Base-by-base conservation (phyloP, 768 basidiomycete species). In the Tylopilus balloui region DNA sequence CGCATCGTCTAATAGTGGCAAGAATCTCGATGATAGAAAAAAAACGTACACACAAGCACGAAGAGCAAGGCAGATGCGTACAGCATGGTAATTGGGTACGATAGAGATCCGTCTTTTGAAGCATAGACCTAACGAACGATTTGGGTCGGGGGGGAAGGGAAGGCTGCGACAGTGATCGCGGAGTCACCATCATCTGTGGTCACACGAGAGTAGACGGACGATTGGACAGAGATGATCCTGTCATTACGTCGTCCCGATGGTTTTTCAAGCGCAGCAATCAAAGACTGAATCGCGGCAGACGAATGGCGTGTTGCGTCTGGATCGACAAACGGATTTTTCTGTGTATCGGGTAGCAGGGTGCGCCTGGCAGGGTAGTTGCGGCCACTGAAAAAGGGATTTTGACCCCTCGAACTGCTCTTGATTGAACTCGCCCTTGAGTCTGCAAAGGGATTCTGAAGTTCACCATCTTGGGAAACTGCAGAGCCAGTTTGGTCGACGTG, bases 191-290 rank as follows among this genome's bases (percentile, higher is more conserved):
- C 64, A 21, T 61, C 69, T 42, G 23, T 52, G 3, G 57, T 58
- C 46, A 42, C 17, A 14, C 59, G 55, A 17, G 72, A 74, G 45
- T 65, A 59, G 19, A 57, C 12, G 6, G 80, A 80, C 2, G 81
- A 78, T 53, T 80, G 80, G 70, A 83, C 69, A 4, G 83, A 84
- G 15, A 77, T 73, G 23, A 82, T 72, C 38, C 83, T 72, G 57
- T 27, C 78, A 69, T 45, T 2, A 73, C 71, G n/a, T n/a, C n/a
- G 47, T 77, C 74, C 71, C 38, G 73, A 70, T 1, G 74, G 61
- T 2, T 74, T 67, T 29, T 82, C 76, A 36, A 88, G 74, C n/a
- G 81, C 84, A 19, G 80, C 84, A 50, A 86, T 76, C 44, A 87
- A 71, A n/a, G 81, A 82, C 60, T 73, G 73, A 55, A 87, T 78